Conservation (phyloP, 139 green algal species). For the Tetraselmis striata region DNA sequence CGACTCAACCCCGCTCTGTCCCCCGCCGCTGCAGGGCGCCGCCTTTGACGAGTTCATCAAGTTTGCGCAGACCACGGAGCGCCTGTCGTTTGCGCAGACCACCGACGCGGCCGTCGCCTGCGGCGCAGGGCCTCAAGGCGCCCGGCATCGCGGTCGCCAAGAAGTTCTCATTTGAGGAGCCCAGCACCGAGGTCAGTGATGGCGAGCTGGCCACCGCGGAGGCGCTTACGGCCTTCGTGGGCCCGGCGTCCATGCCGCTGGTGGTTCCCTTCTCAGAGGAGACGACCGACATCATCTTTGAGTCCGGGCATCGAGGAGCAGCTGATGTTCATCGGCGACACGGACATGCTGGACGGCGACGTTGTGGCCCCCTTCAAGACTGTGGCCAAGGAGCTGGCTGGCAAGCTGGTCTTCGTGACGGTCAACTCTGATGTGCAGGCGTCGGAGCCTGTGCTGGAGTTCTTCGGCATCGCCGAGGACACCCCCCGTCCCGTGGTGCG, state of each 20-base stretch:
- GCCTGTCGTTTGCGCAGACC: slow-evolving; percentile 59
- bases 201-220: slow-evolving; percentile 7
- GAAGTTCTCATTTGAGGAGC: slow-evolving; percentile 41
- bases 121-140: slow-evolving; percentile 47
- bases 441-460: slow-evolving; percentile 60
- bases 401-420: slow-evolving; percentile 65
- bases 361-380: slow-evolving; percentile 6
- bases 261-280: slow-evolving; percentile 63
- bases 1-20: too few species aligned
- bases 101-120: slow-evolving; percentile 52
- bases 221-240: slow-evolving; percentile 15
- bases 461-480: slow-evolving; percentile 66
- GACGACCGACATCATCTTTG: slow-evolving; percentile 71
- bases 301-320: slow-evolving; percentile 61
- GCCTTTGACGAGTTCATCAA: slow-evolving; percentile 51
- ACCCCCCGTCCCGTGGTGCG: neutral
- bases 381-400: slow-evolving; percentile 28
- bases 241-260: slow-evolving; percentile 3
- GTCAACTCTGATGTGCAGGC: slow-evolving; percentile 25
- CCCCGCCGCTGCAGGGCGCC: slow-evolving; percentile 45
- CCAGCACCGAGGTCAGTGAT: slow-evolving; percentile 20
- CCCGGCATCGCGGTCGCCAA: slow-evolving; percentile 48
- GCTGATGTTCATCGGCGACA: slow-evolving; percentile 13
- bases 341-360: neutral
- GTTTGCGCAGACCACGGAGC: slow-evolving; percentile 48